phyloP scores from a whole-genome alignment of 2,329 filamentous ascomycete genomes.

The Neopestalotiopsis sp. region DNA sequence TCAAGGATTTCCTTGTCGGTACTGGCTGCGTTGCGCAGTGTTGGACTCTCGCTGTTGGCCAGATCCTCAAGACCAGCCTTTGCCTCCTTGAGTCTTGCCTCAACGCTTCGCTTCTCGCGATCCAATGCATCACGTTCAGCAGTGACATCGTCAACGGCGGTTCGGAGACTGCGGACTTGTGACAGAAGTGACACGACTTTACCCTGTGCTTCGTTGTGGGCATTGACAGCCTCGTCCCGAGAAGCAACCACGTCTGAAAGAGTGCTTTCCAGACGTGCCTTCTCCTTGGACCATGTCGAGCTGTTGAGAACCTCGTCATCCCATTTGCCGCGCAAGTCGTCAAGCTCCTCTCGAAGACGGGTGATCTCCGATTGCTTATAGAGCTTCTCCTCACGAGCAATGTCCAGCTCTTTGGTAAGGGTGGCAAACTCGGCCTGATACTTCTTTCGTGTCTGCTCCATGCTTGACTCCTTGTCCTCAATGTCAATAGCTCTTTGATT shows the following conservation, averaged over 20 bases:
- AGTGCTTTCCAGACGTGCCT: conserved; percentile 87
- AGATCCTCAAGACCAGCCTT: conserved; percentile 89
- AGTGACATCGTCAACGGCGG: conserved; percentile 82
- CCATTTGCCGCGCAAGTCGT: conserved; percentile 95
- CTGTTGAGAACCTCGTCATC: conserved; percentile 97
- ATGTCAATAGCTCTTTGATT: conserved; percentile 94
- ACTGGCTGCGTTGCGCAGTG: conserved; percentile 85
- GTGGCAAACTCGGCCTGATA: conserved; percentile 93
- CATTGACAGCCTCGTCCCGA: conserved; percentile 90
- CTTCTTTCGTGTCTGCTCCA: conserved; percentile 97
- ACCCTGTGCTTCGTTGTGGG: conserved; percentile 92
- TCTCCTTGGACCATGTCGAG: conserved; percentile 98
- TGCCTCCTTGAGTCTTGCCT: conserved; percentile 84
- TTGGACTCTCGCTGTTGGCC: conserved; percentile 81
- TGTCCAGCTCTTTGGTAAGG: conserved; percentile 88
- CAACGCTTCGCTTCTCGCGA: conserved; percentile 89
- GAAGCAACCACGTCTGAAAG: conserved; percentile 87
- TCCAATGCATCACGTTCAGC: conserved; percentile 84
- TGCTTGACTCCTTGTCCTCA: conserved; percentile 92
- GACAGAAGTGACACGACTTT: conserved; percentile 91
- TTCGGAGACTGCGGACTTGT: conserved; percentile 84
- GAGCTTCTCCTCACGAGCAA: conserved; percentile 86
- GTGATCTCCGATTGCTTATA: conserved; percentile 88
- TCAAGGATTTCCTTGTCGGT: conserved; percentile 90
- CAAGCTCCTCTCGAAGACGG: conserved; percentile 91